Base-by-base conservation (phyloP, 2,329 filamentous ascomycete species). In the Celoporthe dispersa region DNA sequence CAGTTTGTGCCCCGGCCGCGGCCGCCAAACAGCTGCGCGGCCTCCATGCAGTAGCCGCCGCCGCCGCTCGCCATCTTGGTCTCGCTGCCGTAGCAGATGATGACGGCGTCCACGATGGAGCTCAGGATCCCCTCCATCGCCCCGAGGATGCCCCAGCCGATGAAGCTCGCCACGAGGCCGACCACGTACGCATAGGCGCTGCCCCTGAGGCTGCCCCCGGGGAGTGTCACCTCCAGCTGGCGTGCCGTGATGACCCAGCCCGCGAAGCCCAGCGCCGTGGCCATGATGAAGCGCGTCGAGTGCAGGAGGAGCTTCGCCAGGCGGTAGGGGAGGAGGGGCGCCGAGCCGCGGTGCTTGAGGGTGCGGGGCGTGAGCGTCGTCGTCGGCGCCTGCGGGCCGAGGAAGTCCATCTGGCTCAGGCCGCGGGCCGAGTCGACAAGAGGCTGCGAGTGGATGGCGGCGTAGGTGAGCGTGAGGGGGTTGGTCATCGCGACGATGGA, bases 221-320 rank as follows among this genome's bases (percentile, higher is more conserved):
- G 90, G 71, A 82, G 81, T 77, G 82, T 84, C 28, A 96, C 84
- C 66, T 87, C 84, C 4, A 98, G 84, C 80, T 92, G 91, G 73
- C 93, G 90, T 14, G 96, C 94, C 48, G 94, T 97, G 62, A 93
- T 92, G 11, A 98, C 93, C 96, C 96, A 99, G n/a, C 94, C 95
- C 4, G 93, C 94, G 76, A 98, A 97, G 0, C 95, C 95, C 39
- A 99, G 87, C 0, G 91, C 92, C 62, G 94, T 89, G 0, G 94
- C 93, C 89, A 98, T 97, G 76, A 98, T 92, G 78, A 95, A 92
- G 25, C 95, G 90, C 1, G 94, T 96, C 3, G 95, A 94, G 75
- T 98, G 93, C 3, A 99, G 88, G 9, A 99, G 87, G 37, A 98
- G 86, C 79, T 98, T 98, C 1, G 96, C 92, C 11, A 98, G 89